A percentile compares a stretch with the other conserved stretches of the same genome.
Evolutionary conservation across 2,329 filamentous ascomycete species (phyloP).

Genomic region (Sclerotinia subarctica): DNA sequence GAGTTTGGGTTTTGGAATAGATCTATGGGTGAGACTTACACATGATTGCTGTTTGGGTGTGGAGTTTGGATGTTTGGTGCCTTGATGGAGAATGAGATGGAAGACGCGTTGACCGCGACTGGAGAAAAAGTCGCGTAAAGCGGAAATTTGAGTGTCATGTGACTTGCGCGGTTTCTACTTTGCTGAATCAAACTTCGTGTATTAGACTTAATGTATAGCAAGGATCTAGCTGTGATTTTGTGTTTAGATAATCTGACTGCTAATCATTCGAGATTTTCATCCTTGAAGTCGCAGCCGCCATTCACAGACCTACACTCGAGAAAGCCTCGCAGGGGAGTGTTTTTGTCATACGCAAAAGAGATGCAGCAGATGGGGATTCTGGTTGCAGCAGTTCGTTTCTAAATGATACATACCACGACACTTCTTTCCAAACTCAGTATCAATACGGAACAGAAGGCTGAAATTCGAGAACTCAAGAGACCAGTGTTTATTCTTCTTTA

Average conservation of each 20-base stretch:
- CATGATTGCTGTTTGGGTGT: neutral
- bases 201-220: neutral
- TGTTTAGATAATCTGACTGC: neutral
- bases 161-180: neutral
- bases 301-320: neutral
- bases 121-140: slow-evolving; percentile 16
- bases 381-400: too few species aligned
- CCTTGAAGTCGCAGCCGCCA: neutral
- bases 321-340: neutral
- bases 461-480: too few species aligned
- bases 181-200: neutral
- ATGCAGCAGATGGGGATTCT: neutral
- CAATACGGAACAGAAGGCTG: neutral
- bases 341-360: too few species aligned
- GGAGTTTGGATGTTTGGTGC: neutral
- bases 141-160: slow-evolving; percentile 5
- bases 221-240: neutral
- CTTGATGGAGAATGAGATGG: slow-evolving; percentile 6
- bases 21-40: neutral
- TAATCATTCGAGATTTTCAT: neutral
- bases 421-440: too few species aligned
- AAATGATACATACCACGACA: neutral
- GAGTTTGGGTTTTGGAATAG: neutral
- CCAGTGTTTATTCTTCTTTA: too few species aligned
- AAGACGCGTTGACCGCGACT: slow-evolving; percentile 17